Percentiles rank a stretch among this genome's conserved stretches.
Evolutionary conservation across 1,284 basidiomycete species (phyloP).

Genomic region (Ustilago loliicola): DNA sequence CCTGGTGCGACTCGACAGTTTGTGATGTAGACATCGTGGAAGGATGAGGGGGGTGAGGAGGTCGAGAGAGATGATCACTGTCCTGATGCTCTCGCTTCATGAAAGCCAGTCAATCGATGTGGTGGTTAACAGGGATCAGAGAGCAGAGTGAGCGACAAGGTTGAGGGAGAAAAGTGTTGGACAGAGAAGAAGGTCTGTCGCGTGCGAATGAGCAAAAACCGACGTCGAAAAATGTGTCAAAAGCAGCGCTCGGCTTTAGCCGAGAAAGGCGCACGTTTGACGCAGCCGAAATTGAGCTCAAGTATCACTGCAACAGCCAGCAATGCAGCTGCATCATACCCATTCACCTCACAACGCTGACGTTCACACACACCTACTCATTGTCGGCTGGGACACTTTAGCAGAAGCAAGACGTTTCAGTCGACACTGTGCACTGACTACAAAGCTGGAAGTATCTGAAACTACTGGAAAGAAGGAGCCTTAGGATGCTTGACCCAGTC

Average conservation of each 20-base stretch:
- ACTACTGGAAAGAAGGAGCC: conserved; percentile 39
- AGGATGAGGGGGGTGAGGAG: neutral
- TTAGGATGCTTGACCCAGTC: conserved; percentile 52
- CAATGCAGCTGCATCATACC: neutral
- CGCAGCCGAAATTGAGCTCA: conserved; percentile 4
- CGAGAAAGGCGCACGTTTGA: conserved; percentile 12
- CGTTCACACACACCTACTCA: too few relatives aligned
- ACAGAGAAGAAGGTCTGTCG: conserved; percentile 8
- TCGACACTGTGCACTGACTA: neutral
- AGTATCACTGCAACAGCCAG: neutral
- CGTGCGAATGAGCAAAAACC: conserved; percentile 17
- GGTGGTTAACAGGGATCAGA: neutral
- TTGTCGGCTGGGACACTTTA: too few relatives aligned
- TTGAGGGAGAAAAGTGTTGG: neutral
- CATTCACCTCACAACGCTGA: neutral
- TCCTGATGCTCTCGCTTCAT: neutral
- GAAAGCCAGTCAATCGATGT: neutral
- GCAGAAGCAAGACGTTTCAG: neutral
- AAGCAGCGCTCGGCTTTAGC: conserved; percentile 20
- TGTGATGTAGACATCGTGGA: conserved; percentile 1
- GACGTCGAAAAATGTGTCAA: neutral
- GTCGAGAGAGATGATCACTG: neutral
- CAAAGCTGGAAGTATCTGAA: neutral
- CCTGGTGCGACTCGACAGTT: conserved; percentile 15
- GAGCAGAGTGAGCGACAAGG: neutral